Conservation (phyloP, 441 rosid species). For the Gossypium lobatum region DNA sequence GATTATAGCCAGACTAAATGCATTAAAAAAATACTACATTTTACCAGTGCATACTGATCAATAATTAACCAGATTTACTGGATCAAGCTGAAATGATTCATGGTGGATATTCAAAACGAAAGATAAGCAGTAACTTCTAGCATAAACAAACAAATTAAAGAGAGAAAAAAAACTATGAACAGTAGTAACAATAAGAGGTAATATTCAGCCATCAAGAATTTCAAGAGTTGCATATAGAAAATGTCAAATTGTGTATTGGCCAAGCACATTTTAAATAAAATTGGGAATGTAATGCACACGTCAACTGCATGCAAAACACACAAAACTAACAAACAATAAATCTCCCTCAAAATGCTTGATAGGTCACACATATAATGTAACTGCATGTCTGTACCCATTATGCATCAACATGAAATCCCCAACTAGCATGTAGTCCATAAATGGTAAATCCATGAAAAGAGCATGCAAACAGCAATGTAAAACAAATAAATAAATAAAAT, state of each 20-base stretch:
- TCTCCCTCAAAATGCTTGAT: background rate
- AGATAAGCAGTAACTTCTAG: background rate
- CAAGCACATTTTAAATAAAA: background rate
- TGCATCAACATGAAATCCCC: background rate
- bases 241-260: background rate
- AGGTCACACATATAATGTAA: background rate
- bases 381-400: conserved; percentile 6
- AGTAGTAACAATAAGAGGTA: background rate
- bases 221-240: background rate
- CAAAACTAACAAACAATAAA: conserved; percentile 4
- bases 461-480: conserved; percentile 1
- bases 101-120: background rate
- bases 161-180: background rate
- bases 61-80: background rate
- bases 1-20: background rate
- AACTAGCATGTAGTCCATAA: background rate
- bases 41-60: background rate
- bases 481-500: background rate
- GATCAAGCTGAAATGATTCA: background rate
- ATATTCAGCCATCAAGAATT: background rate
- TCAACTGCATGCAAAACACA: background rate
- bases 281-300: background rate
- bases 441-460: background rate
- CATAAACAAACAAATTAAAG: background rate
- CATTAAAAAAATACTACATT: background rate